Conservation (phyloP, 768 basidiomycete species). For the Tricholoma matsutake region DNA sequence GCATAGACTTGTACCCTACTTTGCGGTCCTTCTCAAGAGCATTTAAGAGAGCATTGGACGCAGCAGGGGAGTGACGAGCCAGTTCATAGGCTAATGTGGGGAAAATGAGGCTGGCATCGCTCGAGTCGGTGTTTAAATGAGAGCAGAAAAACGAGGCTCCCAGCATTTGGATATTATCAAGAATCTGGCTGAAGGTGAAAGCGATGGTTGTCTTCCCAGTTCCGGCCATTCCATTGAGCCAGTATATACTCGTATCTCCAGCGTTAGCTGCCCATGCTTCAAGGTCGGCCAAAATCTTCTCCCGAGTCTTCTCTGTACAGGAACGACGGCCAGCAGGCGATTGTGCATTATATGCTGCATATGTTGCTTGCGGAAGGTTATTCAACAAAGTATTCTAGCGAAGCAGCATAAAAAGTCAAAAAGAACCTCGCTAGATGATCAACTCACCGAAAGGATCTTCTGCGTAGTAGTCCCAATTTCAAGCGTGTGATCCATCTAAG, state of each 20-base stretch:
- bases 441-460: too few species aligned
- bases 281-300: neutral
- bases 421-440: neutral
- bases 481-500: neutral
- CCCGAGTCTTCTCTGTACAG: too few species aligned
- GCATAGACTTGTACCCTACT: neutral
- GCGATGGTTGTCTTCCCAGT: too few species aligned
- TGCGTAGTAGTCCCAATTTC: neutral
- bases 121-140: neutral
- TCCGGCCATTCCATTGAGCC: too few species aligned
- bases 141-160: neutral
- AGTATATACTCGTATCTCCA: too few species aligned
- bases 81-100: neutral
- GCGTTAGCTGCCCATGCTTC: neutral
- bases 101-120: neutral
- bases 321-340: too few species aligned
- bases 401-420: neutral
- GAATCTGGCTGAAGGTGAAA: neutral
- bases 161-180: neutral
- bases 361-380: too few species aligned
- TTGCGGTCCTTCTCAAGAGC: neutral
- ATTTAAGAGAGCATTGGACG: neutral
- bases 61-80: neutral
- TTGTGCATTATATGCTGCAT: too few species aligned
- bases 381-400: neutral